These are phyloP conservation scores for Saccharomycopsis microspora DNA, from an alignment of 805 yeast species.

Conservation along the genomic window DNA sequence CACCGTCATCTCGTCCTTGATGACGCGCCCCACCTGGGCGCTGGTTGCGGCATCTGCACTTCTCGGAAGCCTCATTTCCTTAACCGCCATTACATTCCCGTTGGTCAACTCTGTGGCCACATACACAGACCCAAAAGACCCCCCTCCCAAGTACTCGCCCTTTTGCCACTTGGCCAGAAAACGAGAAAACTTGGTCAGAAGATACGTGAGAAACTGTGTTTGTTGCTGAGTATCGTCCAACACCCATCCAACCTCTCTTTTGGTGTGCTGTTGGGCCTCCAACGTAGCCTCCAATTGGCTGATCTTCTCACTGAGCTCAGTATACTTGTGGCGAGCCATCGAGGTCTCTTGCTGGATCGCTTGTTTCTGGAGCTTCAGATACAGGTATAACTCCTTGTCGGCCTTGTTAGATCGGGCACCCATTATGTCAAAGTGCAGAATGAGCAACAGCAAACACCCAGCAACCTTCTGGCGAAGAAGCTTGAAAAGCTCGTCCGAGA, in stretches of 20 bases:
- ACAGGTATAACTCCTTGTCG: conserved; percentile 20
- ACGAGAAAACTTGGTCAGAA: conserved; percentile 83
- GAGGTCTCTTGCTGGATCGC: conserved; percentile 10
- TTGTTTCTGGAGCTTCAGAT: conserved; percentile 12
- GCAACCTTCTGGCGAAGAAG: conserved; percentile 74
- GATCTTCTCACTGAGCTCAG: conserved; percentile 40
- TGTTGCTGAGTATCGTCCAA: conserved; percentile 81
- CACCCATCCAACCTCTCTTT: conserved; percentile 71
- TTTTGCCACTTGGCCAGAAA: conserved; percentile 96
- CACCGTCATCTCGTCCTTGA: conserved; percentile 94
- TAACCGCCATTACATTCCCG: conserved; percentile 94
- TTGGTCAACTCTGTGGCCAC: conserved; percentile 89
- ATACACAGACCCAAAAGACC: conserved; percentile 89
- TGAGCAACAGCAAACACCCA: conserved; percentile 84
- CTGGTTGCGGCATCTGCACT: conserved; percentile 49
- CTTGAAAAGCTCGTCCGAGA: conserved; percentile 67
- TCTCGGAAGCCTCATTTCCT: conserved; percentile 86
- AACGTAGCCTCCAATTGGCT: conserved; percentile 28
- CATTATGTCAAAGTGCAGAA: conserved; percentile 96
- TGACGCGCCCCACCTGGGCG: conserved; percentile 73
- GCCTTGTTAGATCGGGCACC: conserved; percentile 81
- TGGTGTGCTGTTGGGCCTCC: conserved; percentile 42
- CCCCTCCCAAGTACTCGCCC: conserved; percentile 87
- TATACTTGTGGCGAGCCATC: conserved; percentile 4
- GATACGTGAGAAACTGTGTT: conserved; percentile 71